Evolutionary conservation across 441 rosid species (phyloP).

Genomic region (California macrophylla): DNA sequence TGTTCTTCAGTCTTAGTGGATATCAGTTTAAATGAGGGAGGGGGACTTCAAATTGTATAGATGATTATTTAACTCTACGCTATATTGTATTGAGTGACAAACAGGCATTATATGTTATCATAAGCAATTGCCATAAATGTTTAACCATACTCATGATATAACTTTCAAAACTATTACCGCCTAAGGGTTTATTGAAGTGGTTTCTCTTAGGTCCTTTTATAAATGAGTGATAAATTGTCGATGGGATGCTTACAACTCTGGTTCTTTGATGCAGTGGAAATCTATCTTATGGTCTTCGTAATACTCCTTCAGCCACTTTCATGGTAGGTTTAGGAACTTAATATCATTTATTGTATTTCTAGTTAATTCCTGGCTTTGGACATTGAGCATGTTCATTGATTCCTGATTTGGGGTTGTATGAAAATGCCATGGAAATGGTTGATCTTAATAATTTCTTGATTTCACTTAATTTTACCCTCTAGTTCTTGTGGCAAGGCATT

Average conservation of each 20-base stretch:
- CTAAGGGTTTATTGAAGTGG: not conserved
- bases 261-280: slow-evolving; percentile 53
- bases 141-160: not conserved
- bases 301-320: slow-evolving; percentile 61
- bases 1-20: too few relatives aligned
- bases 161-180: not conserved
- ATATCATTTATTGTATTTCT: slow-evolving; percentile 1
- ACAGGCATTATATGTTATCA: not conserved
- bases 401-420: not conserved
- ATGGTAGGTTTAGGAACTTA: slow-evolving; percentile 34
- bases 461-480: not conserved
- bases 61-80: not conserved
- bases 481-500: not conserved
- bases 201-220: not conserved
- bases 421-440: not conserved
- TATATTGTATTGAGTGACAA: not conserved
- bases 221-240: not conserved
- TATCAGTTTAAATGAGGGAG: too few relatives aligned
- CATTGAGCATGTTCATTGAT: not conserved
- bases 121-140: not conserved
- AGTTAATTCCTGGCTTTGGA: slow-evolving; percentile 7
- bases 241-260: slow-evolving; percentile 13
- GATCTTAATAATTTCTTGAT: not conserved
- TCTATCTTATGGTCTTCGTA: slow-evolving; percentile 76
- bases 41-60: not conserved